Conservation (phyloP, 371 early-diverging fungal genomes). For the Vavraia culicis region DNA sequence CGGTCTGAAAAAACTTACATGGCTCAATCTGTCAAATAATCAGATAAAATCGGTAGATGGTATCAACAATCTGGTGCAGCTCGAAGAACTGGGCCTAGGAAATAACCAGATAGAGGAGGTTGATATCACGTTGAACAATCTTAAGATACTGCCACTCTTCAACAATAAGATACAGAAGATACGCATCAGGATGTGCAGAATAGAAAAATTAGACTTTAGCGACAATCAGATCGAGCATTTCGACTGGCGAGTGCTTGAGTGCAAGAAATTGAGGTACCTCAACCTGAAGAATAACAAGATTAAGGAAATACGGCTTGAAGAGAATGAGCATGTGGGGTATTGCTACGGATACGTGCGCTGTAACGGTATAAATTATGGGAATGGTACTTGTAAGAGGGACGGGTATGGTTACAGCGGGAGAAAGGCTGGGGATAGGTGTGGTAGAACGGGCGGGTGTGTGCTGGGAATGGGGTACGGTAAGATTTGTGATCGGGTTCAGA, state of each 20-base stretch:
- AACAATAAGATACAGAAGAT: conserved; percentile 36
- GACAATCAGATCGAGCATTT: conserved; percentile 38
- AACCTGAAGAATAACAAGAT: conserved; percentile 40
- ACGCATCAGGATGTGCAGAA: conserved; percentile 19
- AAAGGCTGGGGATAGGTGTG: too few relatives aligned
- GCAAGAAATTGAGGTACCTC: conserved; percentile 31
- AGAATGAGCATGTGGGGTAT: not conserved
- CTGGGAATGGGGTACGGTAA: too few relatives aligned
- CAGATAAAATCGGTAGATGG: conserved; percentile 42
- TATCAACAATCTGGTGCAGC: conserved; percentile 44
- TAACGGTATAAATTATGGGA: too few relatives aligned
- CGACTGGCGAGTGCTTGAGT: conserved; percentile 25
- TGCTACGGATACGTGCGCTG: too few relatives aligned
- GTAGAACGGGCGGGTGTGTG: too few relatives aligned
- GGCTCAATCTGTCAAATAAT: conserved; percentile 55
- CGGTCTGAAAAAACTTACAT: conserved; percentile 45
- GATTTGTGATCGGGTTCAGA: too few relatives aligned
- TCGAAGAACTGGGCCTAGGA: conserved; percentile 52
- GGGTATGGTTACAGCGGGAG: too few relatives aligned
- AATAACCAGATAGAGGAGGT: conserved; percentile 47
- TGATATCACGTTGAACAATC: conserved; percentile 31
- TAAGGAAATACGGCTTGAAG: conserved; percentile 21
- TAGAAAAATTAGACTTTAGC: conserved; percentile 43
- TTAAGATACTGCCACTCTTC: conserved; percentile 42
- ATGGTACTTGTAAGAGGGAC: too few relatives aligned